Evolutionary conservation across 202 grass and related monocot species (phyloP).

Genomic region (Zoysia matrella): DNA sequence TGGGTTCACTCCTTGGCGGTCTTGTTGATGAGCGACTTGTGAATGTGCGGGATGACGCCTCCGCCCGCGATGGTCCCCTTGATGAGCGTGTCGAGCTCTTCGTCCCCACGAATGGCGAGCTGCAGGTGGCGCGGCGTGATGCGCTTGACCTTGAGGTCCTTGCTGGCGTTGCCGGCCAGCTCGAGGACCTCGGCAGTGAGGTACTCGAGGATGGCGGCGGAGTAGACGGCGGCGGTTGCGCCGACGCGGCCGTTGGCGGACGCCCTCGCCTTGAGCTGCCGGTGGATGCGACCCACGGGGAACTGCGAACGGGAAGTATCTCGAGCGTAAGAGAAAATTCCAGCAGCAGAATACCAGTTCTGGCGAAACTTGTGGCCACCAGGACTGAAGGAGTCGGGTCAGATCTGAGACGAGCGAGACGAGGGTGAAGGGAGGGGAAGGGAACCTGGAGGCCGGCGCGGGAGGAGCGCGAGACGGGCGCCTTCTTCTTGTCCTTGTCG

Average conservation of each 20-base stretch:
- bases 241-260: slow-evolving; percentile 67
- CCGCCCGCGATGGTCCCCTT: not conserved
- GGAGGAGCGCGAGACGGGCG: slow-evolving; percentile 64
- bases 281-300: slow-evolving; percentile 70
- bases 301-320: slow-evolving; percentile 23
- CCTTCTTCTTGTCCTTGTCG: slow-evolving; percentile 73
- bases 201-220: slow-evolving; percentile 77
- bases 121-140: too few species aligned
- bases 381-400: too few species aligned
- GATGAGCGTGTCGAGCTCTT: too few species aligned
- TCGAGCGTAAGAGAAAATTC: not conserved
- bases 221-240: slow-evolving; percentile 74
- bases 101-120: too few species aligned
- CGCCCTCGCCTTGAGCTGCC: slow-evolving; percentile 67
- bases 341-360: not conserved
- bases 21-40: slow-evolving; percentile 84
- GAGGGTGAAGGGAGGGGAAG: not conserved
- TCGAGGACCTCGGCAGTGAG: slow-evolving; percentile 68
- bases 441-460: slow-evolving; percentile 60
- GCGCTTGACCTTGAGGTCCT: not conserved
- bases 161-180: slow-evolving; percentile 71
- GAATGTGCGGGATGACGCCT: slow-evolving; percentile 74
- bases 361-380: not conserved
- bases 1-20: slow-evolving; percentile 60
- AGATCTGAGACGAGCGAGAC: not conserved